Conservation (phyloP, 495 filamentous ascomycete species). For the Penicillium egyptiacum region DNA sequence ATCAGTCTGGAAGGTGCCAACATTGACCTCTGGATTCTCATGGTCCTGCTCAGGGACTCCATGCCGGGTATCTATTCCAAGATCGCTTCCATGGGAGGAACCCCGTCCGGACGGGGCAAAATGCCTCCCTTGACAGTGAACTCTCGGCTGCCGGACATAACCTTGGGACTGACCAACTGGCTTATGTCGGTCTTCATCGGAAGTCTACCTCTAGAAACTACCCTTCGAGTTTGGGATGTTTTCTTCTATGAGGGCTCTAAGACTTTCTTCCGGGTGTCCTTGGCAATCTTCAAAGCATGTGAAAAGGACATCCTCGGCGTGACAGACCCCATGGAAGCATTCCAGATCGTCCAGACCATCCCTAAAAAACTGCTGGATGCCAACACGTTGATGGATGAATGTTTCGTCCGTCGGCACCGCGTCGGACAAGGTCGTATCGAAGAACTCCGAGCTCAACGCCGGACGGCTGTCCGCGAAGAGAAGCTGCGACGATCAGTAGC, state of each 20-base stretch:
- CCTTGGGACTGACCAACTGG: conserved; percentile 93
- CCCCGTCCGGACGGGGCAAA: conserved; percentile 47
- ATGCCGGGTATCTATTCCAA: conserved; percentile 86
- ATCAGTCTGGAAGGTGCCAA: conserved; percentile 90
- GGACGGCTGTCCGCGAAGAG: conserved; percentile 45
- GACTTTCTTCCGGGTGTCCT: conserved; percentile 89
- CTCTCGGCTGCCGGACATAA: conserved; percentile 80
- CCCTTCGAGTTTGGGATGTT: conserved; percentile 89
- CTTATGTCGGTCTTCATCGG: conserved; percentile 98
- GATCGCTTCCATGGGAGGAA: conserved; percentile 70
- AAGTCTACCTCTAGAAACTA: conserved; percentile 85
- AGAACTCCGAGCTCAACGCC: conserved; percentile 41
- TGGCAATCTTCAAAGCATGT: conserved; percentile 90
- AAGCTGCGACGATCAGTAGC: conserved; percentile 45
- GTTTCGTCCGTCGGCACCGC: conserved; percentile 74
- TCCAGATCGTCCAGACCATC: conserved; percentile 90
- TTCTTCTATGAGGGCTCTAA: conserved; percentile 96
- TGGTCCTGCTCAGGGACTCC: conserved; percentile 78
- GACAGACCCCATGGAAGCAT: conserved; percentile 90
- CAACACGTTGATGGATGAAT: conserved; percentile 76
- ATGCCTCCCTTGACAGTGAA: conserved; percentile 47
- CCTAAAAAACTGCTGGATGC: conserved; percentile 79
- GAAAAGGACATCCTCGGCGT: conserved; percentile 79
- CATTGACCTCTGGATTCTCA: conserved; percentile 90
- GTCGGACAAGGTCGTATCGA: conserved; percentile 67